Evolutionary conservation across 306 rosid species (phyloP).

Genomic region (Trichosanthes cucumerina): DNA sequence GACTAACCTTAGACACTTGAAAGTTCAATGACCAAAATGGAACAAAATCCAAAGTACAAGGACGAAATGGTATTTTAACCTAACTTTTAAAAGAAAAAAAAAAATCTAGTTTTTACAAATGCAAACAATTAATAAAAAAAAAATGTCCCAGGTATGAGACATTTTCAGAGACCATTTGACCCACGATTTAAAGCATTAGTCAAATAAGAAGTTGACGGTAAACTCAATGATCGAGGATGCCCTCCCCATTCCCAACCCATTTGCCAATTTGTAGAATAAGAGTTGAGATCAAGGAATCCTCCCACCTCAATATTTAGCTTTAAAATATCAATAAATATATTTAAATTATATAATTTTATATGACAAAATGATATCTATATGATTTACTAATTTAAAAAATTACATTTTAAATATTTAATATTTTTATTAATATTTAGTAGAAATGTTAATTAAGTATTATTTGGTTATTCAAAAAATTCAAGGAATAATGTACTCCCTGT

Average conservation of each 20-base stretch:
- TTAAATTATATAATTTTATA: not conserved
- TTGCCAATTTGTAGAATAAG: too few species aligned
- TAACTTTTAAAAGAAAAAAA: too few species aligned
- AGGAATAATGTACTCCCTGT: not conserved
- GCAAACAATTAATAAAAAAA: too few species aligned
- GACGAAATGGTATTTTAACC: too few species aligned
- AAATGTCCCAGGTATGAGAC: not conserved
- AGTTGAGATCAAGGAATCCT: too few species aligned
- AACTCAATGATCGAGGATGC: too few species aligned
- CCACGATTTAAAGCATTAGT: not conserved
- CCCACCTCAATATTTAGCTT: not conserved
- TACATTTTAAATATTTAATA: not conserved
- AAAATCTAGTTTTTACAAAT: not conserved
- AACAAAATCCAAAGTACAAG: too few species aligned
- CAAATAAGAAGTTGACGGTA: not conserved
- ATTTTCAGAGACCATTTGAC: not conserved
- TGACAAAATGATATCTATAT: not conserved
- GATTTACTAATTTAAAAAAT: not conserved
- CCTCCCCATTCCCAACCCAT: too few species aligned
- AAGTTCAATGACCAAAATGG: too few species aligned
- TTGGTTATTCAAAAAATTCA: too few species aligned
- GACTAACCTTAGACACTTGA: too few species aligned
- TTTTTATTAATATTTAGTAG: not conserved
- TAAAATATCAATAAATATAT: not conserved
- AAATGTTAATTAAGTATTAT: not conserved